These are phyloP conservation scores for Carex sylvatica DNA, from an alignment of 202 grass and related monocot species.

Conservation along the genomic window DNA sequence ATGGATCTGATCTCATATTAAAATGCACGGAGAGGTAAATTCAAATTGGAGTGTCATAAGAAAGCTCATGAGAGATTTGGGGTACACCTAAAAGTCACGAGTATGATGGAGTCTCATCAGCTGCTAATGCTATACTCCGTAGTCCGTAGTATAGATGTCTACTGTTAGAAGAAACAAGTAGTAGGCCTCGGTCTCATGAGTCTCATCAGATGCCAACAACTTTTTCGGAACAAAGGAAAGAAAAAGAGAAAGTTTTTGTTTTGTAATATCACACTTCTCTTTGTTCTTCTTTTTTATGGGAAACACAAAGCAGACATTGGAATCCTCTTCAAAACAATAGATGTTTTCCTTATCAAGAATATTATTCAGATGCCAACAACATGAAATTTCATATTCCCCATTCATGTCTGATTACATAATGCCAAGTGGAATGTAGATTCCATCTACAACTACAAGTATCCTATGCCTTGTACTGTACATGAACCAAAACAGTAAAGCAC, in stretches of 20 bases:
- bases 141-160: background rate
- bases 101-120: background rate
- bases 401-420: background rate
- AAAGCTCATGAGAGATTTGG: background rate
- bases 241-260: slow-evolving; percentile 6
- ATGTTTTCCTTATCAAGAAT: too few relatives aligned
- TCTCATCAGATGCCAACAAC: slow-evolving; percentile 24
- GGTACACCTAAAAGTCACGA: background rate
- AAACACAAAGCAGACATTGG: background rate
- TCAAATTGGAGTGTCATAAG: slow-evolving; percentile 4
- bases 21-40: background rate
- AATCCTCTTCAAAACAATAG: background rate
- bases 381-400: background rate
- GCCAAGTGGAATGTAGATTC: slow-evolving; percentile 3
- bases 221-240: slow-evolving; percentile 7
- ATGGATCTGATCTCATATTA: too few relatives aligned
- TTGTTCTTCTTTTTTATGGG: slow-evolving; percentile 9
- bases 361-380: too few relatives aligned
- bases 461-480: background rate
- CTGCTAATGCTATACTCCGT: too few relatives aligned
- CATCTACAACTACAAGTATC: slow-evolving; percentile 18
- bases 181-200: background rate
- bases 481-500: background rate
- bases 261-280: slow-evolving; percentile 20
- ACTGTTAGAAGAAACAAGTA: background rate